Conservation (phyloP, 805 yeast genomes). For the Sugiyamaella floridensis region DNA sequence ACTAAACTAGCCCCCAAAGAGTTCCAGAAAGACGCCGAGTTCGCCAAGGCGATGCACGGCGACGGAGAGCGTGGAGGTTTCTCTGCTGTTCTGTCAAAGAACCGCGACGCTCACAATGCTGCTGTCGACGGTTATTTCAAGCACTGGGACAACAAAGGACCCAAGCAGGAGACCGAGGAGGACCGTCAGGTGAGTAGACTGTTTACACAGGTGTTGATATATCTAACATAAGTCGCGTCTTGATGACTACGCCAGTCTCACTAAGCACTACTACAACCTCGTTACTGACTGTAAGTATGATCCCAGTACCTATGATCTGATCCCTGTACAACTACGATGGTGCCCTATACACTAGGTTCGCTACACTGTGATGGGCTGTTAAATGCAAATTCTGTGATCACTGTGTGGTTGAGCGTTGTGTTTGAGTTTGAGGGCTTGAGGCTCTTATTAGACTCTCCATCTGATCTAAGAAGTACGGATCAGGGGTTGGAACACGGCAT, state of each 20-base stretch:
- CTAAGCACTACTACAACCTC: slow-evolving; percentile 92
- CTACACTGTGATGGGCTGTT: slow-evolving; percentile 4
- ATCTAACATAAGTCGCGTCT: slow-evolving; percentile 42
- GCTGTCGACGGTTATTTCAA: slow-evolving; percentile 89
- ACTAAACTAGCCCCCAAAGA: slow-evolving; percentile 46
- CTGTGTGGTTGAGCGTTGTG: no score
- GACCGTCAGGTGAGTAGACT: slow-evolving; percentile 28
- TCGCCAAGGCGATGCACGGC: slow-evolving; percentile 85
- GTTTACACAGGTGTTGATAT: neutral
- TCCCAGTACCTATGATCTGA: neutral
- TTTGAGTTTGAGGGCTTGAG: no score
- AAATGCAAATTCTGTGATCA: no score
- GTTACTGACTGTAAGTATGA: slow-evolving; percentile 68
- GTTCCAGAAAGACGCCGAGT: slow-evolving; percentile 54
- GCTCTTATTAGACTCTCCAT: no score
- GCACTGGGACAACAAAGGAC: slow-evolving; percentile 91
- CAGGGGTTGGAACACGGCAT: no score
- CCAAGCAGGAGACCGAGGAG: slow-evolving; percentile 57
- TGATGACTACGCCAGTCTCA: slow-evolving; percentile 79
- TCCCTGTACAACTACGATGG: no score
- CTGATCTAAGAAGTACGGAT: no score
- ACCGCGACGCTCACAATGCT: slow-evolving; percentile 68
- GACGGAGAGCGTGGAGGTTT: slow-evolving; percentile 62
- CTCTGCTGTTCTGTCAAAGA: slow-evolving; percentile 68
- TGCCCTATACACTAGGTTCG: no score